A percentile compares a stretch with the other conserved stretches of the same genome.
phyloP scores from a whole-genome alignment of 192 early-diverging fungal species.

The Linnemannia elongata region DNA sequence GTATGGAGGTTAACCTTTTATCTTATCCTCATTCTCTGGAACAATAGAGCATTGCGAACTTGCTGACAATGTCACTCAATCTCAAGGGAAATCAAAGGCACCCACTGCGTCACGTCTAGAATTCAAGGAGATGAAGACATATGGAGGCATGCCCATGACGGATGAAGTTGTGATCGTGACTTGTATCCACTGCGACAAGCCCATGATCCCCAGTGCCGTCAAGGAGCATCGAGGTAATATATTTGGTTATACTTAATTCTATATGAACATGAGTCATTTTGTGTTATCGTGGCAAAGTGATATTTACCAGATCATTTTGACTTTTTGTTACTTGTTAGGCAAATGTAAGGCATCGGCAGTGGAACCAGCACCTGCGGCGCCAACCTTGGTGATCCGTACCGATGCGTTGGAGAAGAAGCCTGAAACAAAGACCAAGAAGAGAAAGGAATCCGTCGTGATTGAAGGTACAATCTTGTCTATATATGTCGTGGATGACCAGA shows the following conservation, averaged over 20 bases:
- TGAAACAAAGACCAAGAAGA: constrained; percentile 42
- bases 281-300: neutral
- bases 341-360: constrained; percentile 29
- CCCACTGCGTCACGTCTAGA: constrained; percentile 54
- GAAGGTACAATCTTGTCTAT: constrained; percentile 21
- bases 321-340: neutral
- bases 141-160: constrained; percentile 68
- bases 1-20: neutral
- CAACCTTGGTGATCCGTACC: constrained; percentile 31
- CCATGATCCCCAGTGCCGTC: constrained; percentile 73
- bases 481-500: neutral
- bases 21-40: neutral
- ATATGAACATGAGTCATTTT: constrained; percentile 2
- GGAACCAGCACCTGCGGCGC: constrained; percentile 5
- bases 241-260: neutral
- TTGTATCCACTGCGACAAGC: constrained; percentile 76
- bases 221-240: constrained; percentile 72
- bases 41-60: constrained; percentile 33
- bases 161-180: constrained; percentile 75
- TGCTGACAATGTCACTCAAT: constrained; percentile 36
- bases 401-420: constrained; percentile 45
- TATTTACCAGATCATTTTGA: neutral
- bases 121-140: constrained; percentile 63
- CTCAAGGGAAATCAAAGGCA: constrained; percentile 31
- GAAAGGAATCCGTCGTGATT: constrained; percentile 33